A percentile compares a stretch with the other conserved stretches of the same genome.
Conservation (phyloP, 2,329 filamentous ascomycete species). For the Exutisphaerella laricina region DNA sequence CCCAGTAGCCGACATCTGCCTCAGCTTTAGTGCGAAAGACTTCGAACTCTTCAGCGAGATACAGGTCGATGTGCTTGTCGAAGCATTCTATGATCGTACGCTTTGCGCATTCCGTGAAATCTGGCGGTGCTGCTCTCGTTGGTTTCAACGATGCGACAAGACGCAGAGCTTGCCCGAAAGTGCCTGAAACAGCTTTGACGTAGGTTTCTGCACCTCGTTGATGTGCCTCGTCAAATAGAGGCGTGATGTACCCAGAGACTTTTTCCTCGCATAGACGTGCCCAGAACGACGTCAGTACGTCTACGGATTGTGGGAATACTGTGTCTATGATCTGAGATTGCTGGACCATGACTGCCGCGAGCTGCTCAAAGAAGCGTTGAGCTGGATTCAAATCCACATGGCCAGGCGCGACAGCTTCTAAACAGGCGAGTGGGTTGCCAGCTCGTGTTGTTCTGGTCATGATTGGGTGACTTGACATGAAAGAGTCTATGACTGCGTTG, state of each 20-base stretch:
- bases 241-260: slow-evolving; percentile 77
- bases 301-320: slow-evolving; percentile 67
- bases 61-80: slow-evolving; percentile 88
- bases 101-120: slow-evolving; percentile 60
- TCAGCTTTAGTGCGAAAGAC: slow-evolving; percentile 74
- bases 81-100: slow-evolving; percentile 68
- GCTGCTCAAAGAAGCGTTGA: slow-evolving; percentile 68
- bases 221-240: slow-evolving; percentile 82
- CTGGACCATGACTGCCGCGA: slow-evolving; percentile 73
- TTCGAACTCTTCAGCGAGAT: slow-evolving; percentile 84
- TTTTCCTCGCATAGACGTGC: slow-evolving; percentile 77
- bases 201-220: slow-evolving; percentile 69
- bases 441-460: slow-evolving; percentile 67
- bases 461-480: slow-evolving; percentile 77
- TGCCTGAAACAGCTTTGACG: slow-evolving; percentile 75
- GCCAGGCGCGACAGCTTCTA: slow-evolving; percentile 62
- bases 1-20: slow-evolving; percentile 75
- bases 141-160: slow-evolving; percentile 67
- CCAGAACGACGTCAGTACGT: slow-evolving; percentile 72
- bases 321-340: slow-evolving; percentile 73
- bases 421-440: slow-evolving; percentile 72
- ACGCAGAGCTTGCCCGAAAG: slow-evolving; percentile 79
- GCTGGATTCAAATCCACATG: slow-evolving; percentile 73
- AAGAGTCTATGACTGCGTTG: slow-evolving; percentile 70
- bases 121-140: slow-evolving; percentile 56